A percentile compares a stretch with the other conserved stretches of the same genome.
Conservation (phyloP, 176 grass and related monocot species). For the Guadua angustifolia region DNA sequence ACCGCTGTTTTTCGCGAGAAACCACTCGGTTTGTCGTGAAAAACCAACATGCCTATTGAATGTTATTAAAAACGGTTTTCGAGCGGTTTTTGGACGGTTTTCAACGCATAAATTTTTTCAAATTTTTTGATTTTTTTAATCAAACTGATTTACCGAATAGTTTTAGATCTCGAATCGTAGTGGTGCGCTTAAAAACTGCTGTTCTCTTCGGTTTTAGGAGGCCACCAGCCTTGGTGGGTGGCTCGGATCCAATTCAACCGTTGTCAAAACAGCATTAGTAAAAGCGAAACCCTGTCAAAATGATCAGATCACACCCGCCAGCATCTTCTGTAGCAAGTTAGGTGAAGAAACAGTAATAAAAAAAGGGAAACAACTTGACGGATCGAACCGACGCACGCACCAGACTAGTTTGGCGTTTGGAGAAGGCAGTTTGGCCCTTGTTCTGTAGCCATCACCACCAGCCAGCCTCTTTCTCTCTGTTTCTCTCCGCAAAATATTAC, state of each 20-base stretch:
- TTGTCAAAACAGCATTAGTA: neutral
- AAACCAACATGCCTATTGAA: no score
- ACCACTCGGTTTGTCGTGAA: no score
- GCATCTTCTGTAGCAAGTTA: constrained; percentile 1
- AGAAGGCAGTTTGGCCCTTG: neutral
- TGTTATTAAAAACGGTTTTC: no score
- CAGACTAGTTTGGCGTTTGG: neutral
- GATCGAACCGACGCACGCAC: constrained; percentile 1
- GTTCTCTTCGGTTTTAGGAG: no score
- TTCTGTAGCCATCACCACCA: constrained; percentile 8
- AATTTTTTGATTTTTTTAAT: no score
- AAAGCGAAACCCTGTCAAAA: neutral
- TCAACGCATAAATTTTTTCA: no score
- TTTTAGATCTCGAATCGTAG: no score
- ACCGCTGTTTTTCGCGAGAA: no score
- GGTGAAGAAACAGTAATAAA: constrained; percentile 2
- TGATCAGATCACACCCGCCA: neutral
- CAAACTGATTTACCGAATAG: no score
- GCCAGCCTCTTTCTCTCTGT: neutral
- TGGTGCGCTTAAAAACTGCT: no score
- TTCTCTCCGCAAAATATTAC: neutral
- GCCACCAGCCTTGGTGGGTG: no score
- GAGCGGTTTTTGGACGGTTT: no score
- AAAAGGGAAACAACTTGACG: neutral
- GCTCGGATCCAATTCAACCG: neutral